Base-by-base conservation (phyloP, 352 stramenopile species). In the Phytopythium delawarense region DNA sequence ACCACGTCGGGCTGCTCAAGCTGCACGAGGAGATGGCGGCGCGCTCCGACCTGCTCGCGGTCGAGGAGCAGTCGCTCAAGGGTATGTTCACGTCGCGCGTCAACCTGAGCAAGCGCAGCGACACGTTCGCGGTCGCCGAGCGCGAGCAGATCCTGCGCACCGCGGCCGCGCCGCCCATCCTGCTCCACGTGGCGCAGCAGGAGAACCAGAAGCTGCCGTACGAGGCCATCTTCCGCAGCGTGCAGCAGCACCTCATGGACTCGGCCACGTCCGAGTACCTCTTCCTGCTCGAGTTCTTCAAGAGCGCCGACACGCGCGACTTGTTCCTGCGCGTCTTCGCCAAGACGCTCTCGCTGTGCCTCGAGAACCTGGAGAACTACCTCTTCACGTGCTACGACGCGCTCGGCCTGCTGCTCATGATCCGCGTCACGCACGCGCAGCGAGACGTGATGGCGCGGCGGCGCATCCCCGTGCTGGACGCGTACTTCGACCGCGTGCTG, bases 331-430 rank as follows among this genome's bases (percentile, higher is more conserved):
- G 88, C 25, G 93, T 99, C 8, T 99, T 99, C 81, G 86, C 89
- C 8, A 96, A 96, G 69, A 98, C 97, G 30, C 76, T 99, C n/a
- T 96, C 88, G 4, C 62, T 98, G 30, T 91, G 97, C 48, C 75
- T 99, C 18, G 97, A 99, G 68, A 97, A 99, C 66, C 72, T 99
- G 53, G 97, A 99, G 64, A 99, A 99, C 75, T 99, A 99, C 64
- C 70, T 99, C 2, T 99, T 98, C 69, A 96, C 87, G 51, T 99
- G 88, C 65, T 97, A 98, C 67, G 97, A 99, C 81, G 92, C 88
- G 18, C 91, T 99, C 30, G 96, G 88, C 37, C 75, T 99, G 28
- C 81, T 99, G n/a, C 84, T 99, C 18, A 99, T 99, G 96, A 98
- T 99, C 66, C 96, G 97, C 32, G 75, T 99, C 23, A 99, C 94